These are phyloP conservation scores for Tricholoma sp. DNA, from an alignment of 768 basidiomycete species.

Conservation along the genomic window DNA sequence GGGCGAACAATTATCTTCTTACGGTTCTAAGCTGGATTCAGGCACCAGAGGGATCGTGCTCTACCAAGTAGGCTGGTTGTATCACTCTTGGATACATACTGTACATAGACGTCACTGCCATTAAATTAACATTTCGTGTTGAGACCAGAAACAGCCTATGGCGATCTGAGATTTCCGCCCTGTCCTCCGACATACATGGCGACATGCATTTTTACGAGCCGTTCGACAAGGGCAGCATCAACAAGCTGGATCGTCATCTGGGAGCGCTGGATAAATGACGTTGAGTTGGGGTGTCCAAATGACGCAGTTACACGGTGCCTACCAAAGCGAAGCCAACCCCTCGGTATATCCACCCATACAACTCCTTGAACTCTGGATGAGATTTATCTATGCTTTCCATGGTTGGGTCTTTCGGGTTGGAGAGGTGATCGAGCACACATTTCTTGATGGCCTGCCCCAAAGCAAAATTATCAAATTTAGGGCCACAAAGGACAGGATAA, in stretches of 20 bases:
- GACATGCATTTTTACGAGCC: slow-evolving; percentile 37
- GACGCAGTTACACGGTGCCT: slow-evolving; percentile 13
- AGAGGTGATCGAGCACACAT: slow-evolving; percentile 34
- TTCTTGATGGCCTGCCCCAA: slow-evolving; percentile 40
- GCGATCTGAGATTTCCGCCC: background rate
- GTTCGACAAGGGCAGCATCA: slow-evolving; percentile 29
- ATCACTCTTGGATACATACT: too few relatives aligned
- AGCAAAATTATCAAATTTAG: background rate
- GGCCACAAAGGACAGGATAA: background rate
- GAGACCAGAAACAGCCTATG: background rate
- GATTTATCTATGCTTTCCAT: slow-evolving; percentile 32
- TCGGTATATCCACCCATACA: slow-evolving; percentile 39
- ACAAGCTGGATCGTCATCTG: slow-evolving; percentile 34
- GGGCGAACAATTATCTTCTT: too few relatives aligned
- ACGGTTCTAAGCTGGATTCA: too few relatives aligned
- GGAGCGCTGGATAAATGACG: slow-evolving; percentile 28
- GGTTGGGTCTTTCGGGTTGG: slow-evolving; percentile 32
- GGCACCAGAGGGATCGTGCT: too few relatives aligned
- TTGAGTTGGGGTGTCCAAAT: slow-evolving; percentile 1
- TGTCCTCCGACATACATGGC: slow-evolving; percentile 40
- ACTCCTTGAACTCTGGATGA: slow-evolving; percentile 49
- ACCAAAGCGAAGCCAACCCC: slow-evolving; percentile 51
- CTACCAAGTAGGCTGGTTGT: too few relatives aligned
- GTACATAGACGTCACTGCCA: background rate
- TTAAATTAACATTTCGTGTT: background rate